phyloP scores from a whole-genome alignment of 352 stramenopile species.

The Pythium brassicae region DNA sequence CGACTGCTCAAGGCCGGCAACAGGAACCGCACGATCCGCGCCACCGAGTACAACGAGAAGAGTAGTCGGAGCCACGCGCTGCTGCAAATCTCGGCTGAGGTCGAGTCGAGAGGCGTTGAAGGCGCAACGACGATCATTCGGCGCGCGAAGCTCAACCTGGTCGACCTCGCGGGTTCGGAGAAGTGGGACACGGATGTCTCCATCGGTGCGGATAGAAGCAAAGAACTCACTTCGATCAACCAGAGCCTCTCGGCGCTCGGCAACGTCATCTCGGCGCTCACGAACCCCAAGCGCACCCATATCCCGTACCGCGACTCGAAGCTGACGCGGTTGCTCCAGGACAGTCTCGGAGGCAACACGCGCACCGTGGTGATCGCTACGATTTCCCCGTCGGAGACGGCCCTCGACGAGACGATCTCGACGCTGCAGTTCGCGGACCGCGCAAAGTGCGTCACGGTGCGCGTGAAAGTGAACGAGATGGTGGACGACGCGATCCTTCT shows the following conservation, averaged over 20 bases:
- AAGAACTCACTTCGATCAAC: conserved; percentile 92
- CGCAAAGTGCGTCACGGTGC: conserved; percentile 69
- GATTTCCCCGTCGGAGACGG: conserved; percentile 68
- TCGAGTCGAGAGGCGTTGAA: conserved; percentile 66
- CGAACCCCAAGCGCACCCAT: conserved; percentile 64
- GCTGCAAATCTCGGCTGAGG: conserved; percentile 77
- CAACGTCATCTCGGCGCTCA: conserved; percentile 85
- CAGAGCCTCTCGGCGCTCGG: conserved; percentile 88
- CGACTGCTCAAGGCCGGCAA: conserved; percentile 73
- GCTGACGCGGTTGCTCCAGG: conserved; percentile 92
- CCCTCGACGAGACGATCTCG: conserved; percentile 87
- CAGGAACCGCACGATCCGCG: conserved; percentile 82
- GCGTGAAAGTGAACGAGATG: conserved; percentile 77
- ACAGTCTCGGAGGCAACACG: conserved; percentile 84
- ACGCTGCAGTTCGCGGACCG: conserved; percentile 89
- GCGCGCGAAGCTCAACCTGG: conserved; percentile 85
- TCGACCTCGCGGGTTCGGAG: conserved; percentile 90
- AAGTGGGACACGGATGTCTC: conserved; percentile 82
- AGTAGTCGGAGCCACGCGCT: conserved; percentile 86
- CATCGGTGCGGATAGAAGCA: conserved; percentile 68
- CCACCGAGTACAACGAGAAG: conserved; percentile 85
- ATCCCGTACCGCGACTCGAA: conserved; percentile 97
- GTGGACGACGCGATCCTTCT: conserved; percentile 78
- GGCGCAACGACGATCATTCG: conserved; percentile 71
- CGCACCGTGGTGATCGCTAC: conserved; percentile 89